Conservation (phyloP, 2,329 filamentous ascomycete genomes). For the Camillea tinctor region DNA sequence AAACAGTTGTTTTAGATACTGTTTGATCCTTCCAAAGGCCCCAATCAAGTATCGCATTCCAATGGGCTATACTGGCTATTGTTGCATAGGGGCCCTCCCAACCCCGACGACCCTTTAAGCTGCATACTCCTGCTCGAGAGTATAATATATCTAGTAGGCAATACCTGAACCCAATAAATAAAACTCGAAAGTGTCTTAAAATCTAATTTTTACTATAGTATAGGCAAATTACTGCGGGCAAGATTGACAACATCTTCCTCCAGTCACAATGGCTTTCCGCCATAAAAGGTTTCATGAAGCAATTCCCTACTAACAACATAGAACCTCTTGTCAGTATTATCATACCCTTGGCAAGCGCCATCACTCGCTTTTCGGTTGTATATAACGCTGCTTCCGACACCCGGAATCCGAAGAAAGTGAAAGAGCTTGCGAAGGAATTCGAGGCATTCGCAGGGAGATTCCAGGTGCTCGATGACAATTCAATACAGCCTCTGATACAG, state of each 20-base stretch:
- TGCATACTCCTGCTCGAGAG: conserved; percentile 11
- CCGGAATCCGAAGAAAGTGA: background rate
- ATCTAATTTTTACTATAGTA: conserved; percentile 2
- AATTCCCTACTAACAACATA: background rate
- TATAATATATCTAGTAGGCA: conserved; percentile 9
- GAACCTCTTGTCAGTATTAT: too few relatives aligned
- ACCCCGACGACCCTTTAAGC: conserved; percentile 9
- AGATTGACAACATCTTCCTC: conserved; percentile 11
- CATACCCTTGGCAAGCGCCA: background rate
- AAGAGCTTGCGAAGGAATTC: too few relatives aligned
- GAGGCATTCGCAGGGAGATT: background rate
- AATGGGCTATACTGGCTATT: conserved; percentile 15
- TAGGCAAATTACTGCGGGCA: conserved; percentile 2
- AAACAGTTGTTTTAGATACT: conserved; percentile 1
- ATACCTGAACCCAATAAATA: too few relatives aligned
- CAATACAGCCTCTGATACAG: conserved; percentile 8
- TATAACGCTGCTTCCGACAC: background rate
- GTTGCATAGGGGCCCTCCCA: conserved; percentile 9
- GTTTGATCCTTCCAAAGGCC: conserved; percentile 9
- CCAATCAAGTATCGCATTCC: conserved; percentile 12
- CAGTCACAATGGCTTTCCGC: conserved; percentile 7
- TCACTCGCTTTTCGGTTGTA: conserved; percentile 2
- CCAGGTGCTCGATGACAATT: conserved; percentile 1
- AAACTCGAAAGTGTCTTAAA: too few relatives aligned
- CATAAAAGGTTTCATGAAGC: conserved; percentile 5